Percentiles rank a stretch among this genome's conserved stretches.
Conservation (phyloP, 2,329 filamentous ascomycete species). For the Aspergillus sojae region DNA sequence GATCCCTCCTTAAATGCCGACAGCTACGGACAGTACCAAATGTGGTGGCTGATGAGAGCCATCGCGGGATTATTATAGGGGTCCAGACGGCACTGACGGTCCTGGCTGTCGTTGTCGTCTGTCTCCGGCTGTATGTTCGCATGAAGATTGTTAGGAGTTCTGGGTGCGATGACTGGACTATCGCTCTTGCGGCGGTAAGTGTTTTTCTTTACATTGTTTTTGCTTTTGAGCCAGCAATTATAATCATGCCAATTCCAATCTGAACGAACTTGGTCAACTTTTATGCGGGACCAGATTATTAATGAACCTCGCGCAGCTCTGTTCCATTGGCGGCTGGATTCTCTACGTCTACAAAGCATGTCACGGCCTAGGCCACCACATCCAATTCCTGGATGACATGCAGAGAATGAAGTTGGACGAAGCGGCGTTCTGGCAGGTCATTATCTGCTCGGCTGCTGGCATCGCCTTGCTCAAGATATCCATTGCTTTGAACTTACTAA, state of each 20-base stretch:
- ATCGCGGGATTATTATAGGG: background rate
- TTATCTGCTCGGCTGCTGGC: slow-evolving; percentile 4
- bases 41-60: background rate
- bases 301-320: background rate
- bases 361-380: slow-evolving; percentile 4
- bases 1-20: background rate
- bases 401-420: background rate
- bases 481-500: slow-evolving; percentile 4
- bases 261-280: too few relatives aligned
- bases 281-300: too few relatives aligned
- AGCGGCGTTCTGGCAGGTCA: slow-evolving; percentile 7
- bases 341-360: slow-evolving; percentile 9
- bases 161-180: slow-evolving; percentile 9
- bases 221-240: too few relatives aligned
- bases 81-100: slow-evolving; percentile 5
- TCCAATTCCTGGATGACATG: background rate
- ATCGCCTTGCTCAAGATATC: slow-evolving; percentile 8
- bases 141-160: background rate
- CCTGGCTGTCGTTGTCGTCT: background rate
- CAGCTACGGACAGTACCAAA: background rate
- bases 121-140: slow-evolving; percentile 4
- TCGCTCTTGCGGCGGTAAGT: slow-evolving; percentile 3
- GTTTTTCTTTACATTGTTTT: background rate
- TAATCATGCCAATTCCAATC: too few relatives aligned
- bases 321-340: slow-evolving; percentile 7